Evolutionary conservation across 2,329 filamentous ascomycete genomes (phyloP), one percentile per base, ranked within the genome.

Genomic region (Dendryphion nanum): DNA sequence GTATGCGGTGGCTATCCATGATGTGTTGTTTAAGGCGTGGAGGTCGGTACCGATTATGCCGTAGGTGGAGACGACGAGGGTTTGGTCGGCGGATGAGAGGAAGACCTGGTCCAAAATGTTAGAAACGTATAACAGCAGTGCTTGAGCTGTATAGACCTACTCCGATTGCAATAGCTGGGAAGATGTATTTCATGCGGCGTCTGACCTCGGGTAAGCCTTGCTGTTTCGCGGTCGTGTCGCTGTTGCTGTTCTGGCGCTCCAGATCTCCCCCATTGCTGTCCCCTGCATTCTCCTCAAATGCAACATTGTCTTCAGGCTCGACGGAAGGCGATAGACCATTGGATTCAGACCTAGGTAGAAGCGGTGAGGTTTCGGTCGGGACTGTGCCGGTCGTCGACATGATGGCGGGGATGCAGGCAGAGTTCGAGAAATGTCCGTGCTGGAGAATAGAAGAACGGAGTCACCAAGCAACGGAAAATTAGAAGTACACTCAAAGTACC

Each of bases 21-120:
- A 84, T 4, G 85, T 88, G 48, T 78, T 79, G 57, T 85, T 87
- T 36, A 91, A 72, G 2, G 86, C 84, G 35, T 86, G 73, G 18
- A 91, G 69, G 46, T 90, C 86, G 40, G 77, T 86, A 8, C 85
- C 86, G 51, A 91, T 90, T 45, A 77, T 80, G 34, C 83, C 84
- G 61, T 89, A 89, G n/a, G 77, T 82, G n/a, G 81, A 81, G 33
- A 90, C 79, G 19, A 86, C 82, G 37, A 90, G 79, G 0, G 87
- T 87, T 61, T 89, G 85, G 57, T 91, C 86, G n/a, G 61, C 61
- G 13, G 86, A 83, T 15, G 82, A 77, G 6, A 91, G 72, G 57
- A 86, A 87, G 28, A 89, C 70, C 82, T 85, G 55, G 28, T 12
- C 1, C 4, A 18, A 38, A 31, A 2, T n/a, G n/a, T 30, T 30